These are phyloP conservation scores for Fusarium sp. DNA, from an alignment of 2,329 filamentous ascomycete genomes.

Conservation along the genomic window DNA sequence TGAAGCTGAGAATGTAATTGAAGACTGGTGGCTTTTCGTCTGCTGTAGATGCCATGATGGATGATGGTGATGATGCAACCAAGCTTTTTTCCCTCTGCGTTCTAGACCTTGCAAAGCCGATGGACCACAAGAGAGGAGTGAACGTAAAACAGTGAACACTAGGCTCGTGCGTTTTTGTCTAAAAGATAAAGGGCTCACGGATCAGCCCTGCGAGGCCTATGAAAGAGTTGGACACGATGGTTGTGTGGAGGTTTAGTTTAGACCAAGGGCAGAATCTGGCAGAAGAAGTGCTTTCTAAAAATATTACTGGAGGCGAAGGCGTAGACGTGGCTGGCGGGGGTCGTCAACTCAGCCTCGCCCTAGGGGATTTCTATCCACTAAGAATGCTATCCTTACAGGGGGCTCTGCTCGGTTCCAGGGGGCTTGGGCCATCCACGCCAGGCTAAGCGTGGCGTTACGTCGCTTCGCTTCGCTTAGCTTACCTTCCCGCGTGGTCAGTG, in stretches of 20 bases:
- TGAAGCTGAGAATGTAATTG: constrained; percentile 89
- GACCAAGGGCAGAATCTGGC: constrained; percentile 30
- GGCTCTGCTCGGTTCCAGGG: background rate
- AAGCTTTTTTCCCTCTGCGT: constrained; percentile 9
- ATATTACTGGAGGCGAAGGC: constrained; percentile 41
- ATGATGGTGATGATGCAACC: constrained; percentile 20
- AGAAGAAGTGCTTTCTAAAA: constrained; percentile 37
- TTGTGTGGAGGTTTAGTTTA: constrained; percentile 35
- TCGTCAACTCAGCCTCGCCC: constrained; percentile 36
- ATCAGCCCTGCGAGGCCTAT: constrained; percentile 33
- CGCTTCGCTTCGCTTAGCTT: constrained; percentile 4
- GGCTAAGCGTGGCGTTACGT: constrained; percentile 8
- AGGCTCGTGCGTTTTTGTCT: constrained; percentile 36
- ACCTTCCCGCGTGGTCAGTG: constrained; percentile 28
- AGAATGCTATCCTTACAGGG: constrained; percentile 32
- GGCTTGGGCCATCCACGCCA: constrained; percentile 10
- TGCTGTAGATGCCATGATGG: constrained; percentile 24
- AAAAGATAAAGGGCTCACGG: background rate
- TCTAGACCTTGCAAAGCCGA: constrained; percentile 22
- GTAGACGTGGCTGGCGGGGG: constrained; percentile 39
- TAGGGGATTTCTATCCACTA: constrained; percentile 34
- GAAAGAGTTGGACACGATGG: constrained; percentile 18
- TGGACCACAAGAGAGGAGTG: constrained; percentile 24
- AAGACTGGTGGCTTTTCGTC: constrained; percentile 65
- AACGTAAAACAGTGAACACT: constrained; percentile 23